These are phyloP conservation scores for Mytilinidion resinicola DNA, from an alignment of 495 filamentous ascomycete genomes.

Conservation along the genomic window DNA sequence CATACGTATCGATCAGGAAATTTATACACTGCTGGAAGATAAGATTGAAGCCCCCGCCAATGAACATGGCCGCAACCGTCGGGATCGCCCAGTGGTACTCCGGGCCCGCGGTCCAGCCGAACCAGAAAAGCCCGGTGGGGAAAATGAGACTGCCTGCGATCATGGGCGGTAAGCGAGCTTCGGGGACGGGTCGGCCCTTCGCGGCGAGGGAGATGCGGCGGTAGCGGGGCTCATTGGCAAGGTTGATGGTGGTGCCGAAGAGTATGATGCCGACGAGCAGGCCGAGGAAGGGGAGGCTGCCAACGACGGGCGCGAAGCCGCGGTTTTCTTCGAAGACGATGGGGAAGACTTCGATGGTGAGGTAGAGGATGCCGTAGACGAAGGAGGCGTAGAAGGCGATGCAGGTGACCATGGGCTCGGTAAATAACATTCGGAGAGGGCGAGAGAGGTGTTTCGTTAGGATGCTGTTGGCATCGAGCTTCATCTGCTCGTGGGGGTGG, in stretches of 20 bases:
- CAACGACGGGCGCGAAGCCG: constrained; percentile 1
- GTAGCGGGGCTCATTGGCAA: constrained; percentile 29
- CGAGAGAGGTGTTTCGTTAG: constrained; percentile 31
- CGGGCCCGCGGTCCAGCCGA: constrained; percentile 11
- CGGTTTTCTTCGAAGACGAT: constrained; percentile 9
- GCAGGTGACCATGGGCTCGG: constrained; percentile 20
- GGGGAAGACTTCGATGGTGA: constrained; percentile 8
- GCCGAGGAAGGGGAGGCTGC: constrained; percentile 9
- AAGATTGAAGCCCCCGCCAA: constrained; percentile 35
- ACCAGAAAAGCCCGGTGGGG: constrained; percentile 14
- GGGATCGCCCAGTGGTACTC: constrained; percentile 8
- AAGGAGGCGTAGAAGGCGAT: constrained; percentile 47
- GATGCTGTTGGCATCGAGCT: constrained; percentile 30
- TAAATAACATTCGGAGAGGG: constrained; percentile 11
- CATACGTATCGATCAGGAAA: constrained; percentile 37
- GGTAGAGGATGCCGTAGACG: constrained; percentile 15
- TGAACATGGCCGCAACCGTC: constrained; percentile 27
- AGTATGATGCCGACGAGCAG: constrained; percentile 19
- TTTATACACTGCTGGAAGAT: constrained; percentile 40
- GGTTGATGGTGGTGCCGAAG: constrained; percentile 24
- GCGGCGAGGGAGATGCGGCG: constrained; percentile 10
- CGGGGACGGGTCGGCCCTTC: constrained; percentile 17
- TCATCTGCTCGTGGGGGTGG: constrained; percentile 31
- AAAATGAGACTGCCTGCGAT: constrained; percentile 8
- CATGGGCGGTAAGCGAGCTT: constrained; percentile 7